A percentile compares a stretch with the other conserved stretches of the same genome.
These are phyloP conservation scores for Aspergillus caelatus DNA, from an alignment of 2,329 filamentous ascomycete genomes.

Conservation along the genomic window DNA sequence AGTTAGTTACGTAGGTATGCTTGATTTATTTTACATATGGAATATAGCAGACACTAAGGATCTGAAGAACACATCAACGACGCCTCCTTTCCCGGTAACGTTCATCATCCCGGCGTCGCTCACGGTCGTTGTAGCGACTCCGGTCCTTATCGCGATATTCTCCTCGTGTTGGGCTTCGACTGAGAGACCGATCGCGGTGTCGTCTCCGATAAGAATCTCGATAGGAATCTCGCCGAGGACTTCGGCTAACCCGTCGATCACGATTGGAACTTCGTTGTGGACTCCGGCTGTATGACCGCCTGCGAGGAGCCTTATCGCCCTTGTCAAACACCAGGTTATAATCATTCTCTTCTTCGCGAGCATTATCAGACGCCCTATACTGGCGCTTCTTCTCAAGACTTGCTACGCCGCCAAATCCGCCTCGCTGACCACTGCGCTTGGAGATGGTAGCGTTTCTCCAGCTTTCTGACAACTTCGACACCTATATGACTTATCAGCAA, in stretches of 20 bases:
- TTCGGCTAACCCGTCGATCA: constrained; percentile 35
- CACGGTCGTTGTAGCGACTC: constrained; percentile 39
- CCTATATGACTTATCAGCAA: constrained; percentile 38
- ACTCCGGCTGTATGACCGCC: constrained; percentile 47
- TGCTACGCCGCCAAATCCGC: constrained; percentile 88
- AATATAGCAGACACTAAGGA: neutral
- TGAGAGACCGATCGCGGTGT: constrained; percentile 42
- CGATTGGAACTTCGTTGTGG: constrained; percentile 42
- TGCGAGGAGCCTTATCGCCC: constrained; percentile 25
- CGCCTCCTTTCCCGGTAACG: constrained; percentile 32
- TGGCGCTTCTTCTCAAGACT: constrained; percentile 88
- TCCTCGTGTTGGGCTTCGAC: constrained; percentile 30
- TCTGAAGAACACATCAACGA: constrained; percentile 11
- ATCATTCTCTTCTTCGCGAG: constrained; percentile 49
- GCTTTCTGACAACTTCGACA: constrained; percentile 79
- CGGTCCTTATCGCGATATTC: constrained; percentile 41
- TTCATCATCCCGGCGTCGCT: constrained; percentile 33
- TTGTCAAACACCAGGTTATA: constrained; percentile 85
- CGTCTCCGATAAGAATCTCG: constrained; percentile 24
- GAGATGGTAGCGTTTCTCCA: constrained; percentile 86
- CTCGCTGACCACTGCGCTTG: constrained; percentile 68
- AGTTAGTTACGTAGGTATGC: neutral
- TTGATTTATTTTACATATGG: neutral
- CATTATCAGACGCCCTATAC: constrained; percentile 71
- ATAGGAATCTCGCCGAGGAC: constrained; percentile 29